Percentiles rank a stretch among this genome's conserved stretches.
Conservation (phyloP, 2,329 filamentous ascomycete species). For the Xylariaceae sp. region DNA sequence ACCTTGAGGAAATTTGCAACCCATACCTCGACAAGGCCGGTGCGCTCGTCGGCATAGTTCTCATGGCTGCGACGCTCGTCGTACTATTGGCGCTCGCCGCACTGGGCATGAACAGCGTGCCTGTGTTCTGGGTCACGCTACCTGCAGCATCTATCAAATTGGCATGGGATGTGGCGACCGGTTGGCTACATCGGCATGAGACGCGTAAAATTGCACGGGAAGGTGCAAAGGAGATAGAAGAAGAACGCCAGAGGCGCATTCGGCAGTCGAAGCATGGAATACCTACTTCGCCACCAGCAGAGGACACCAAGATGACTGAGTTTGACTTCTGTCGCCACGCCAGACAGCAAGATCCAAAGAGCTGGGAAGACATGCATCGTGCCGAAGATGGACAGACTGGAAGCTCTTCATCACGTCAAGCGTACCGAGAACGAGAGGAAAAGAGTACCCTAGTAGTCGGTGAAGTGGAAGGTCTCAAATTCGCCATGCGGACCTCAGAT, state of each 20-base stretch:
- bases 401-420: too few relatives aligned
- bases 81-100: slow-evolving; percentile 58
- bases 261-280: not conserved
- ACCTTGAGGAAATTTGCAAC: slow-evolving; percentile 71
- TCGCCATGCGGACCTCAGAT: too few relatives aligned
- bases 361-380: too few relatives aligned
- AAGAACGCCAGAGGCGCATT: slow-evolving; percentile 7
- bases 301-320: too few relatives aligned
- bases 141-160: slow-evolving; percentile 67
- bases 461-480: too few relatives aligned
- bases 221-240: slow-evolving; percentile 44
- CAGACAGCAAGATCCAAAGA: too few relatives aligned
- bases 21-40: slow-evolving; percentile 66
- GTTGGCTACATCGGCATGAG: slow-evolving; percentile 59
- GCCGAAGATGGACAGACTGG: too few relatives aligned
- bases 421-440: too few relatives aligned
- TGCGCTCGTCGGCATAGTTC: slow-evolving; percentile 57
- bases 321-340: too few relatives aligned
- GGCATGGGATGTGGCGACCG: slow-evolving; percentile 60
- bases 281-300: too few relatives aligned
- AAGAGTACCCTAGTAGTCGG: too few relatives aligned
- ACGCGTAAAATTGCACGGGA: slow-evolving; percentile 58
- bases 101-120: slow-evolving; percentile 42
- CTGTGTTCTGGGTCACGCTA: slow-evolving; percentile 65
- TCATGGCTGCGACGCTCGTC: slow-evolving; percentile 65